A percentile compares a stretch with the other conserved stretches of the same genome.
Evolutionary conservation across 805 yeast genomes (phyloP).

Genomic region (Starmera caribaea): DNA sequence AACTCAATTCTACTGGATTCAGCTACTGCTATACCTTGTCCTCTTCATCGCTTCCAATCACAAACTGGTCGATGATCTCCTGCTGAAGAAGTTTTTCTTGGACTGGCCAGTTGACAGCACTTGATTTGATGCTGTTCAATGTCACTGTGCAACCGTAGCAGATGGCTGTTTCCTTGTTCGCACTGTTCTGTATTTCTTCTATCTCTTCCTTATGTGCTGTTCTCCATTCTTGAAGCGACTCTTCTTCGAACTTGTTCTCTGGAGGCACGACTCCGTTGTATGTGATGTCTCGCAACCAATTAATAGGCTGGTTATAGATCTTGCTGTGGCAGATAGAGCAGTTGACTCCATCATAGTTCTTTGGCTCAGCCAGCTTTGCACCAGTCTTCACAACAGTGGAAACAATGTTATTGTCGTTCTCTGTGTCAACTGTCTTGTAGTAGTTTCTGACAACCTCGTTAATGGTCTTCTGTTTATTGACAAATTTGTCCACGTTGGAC

Average conservation of each 20-base stretch:
- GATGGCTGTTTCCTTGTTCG: constrained; percentile 22
- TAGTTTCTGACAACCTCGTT: constrained; percentile 71
- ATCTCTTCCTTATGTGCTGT: constrained; percentile 13
- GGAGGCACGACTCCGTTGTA: constrained; percentile 46
- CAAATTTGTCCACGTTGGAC: constrained; percentile 21
- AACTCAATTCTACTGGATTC: not conserved
- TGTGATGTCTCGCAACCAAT: constrained; percentile 64
- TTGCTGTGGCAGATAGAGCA: constrained; percentile 52
- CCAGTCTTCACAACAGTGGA: constrained; percentile 91
- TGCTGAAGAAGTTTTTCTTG: constrained; percentile 21
- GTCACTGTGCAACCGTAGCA: constrained; percentile 76
- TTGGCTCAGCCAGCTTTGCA: constrained; percentile 55
- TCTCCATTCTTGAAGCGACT: constrained; percentile 25
- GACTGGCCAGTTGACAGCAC: constrained; percentile 31
- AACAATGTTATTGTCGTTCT: constrained; percentile 71
- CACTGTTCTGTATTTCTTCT: constrained; percentile 6
- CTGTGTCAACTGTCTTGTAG: constrained; percentile 60
- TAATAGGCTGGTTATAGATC: constrained; percentile 46
- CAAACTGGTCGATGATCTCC: constrained; percentile 37
- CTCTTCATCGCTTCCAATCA: constrained; percentile 29
- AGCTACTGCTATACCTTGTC: not conserved
- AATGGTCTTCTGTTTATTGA: constrained; percentile 68
- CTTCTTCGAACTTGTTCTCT: constrained; percentile 30
- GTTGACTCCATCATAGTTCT: constrained; percentile 9
- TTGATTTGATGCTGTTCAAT: constrained; percentile 32